Evolutionary conservation across 1,284 basidiomycete genomes (phyloP), one percentile per base, ranked within the genome.

Genomic region (Sanghuangporus sanghuang): DNA sequence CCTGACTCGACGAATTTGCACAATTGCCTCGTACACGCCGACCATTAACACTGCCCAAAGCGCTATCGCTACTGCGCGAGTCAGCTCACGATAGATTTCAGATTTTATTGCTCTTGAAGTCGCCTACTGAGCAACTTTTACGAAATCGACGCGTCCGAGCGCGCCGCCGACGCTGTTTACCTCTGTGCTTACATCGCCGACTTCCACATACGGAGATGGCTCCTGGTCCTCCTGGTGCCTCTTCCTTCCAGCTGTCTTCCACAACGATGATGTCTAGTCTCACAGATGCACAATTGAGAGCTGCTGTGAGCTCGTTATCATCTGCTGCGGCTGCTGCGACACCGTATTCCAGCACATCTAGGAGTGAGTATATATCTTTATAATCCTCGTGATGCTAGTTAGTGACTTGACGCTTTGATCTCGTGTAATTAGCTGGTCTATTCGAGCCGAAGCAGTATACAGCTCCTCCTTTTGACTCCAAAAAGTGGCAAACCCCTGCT

Each of bases 221-320:
- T 58, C 58, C 55, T n/a, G 53, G 38, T 32, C 62, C 52, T n/a
- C 56, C 64, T 5, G 64, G 64, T 14, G 38, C 50, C 27, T 50
- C 49, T 40, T 59, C 61, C n/a, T 65, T 65, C 54, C 64, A 65
- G n/a, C 73, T 78, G 68, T 71, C 73, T 35, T 73, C 66, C 64
- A 81, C 87, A 18, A 46, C 9, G 75, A 32, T 27, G 21, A 48
- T 48, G 32, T 42, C 61, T 6, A 38, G 9, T 35, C 16, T 52
- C 16, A 75, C 84, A 0, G 85, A 86, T 70, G 74, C 77, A 40
- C 84, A 87, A 67, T 77, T 87, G 53, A 76, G 78, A 40, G 83
- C 86, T 69, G 82, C 83, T n/a, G 80, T 85, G 61, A 78, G 71
- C 39, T 79, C 81, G 67, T 75, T 87, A 18, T 79, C 80, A 48